phyloP scores from a whole-genome alignment of 768 basidiomycete genomes.

The Suillus clintonianus region DNA sequence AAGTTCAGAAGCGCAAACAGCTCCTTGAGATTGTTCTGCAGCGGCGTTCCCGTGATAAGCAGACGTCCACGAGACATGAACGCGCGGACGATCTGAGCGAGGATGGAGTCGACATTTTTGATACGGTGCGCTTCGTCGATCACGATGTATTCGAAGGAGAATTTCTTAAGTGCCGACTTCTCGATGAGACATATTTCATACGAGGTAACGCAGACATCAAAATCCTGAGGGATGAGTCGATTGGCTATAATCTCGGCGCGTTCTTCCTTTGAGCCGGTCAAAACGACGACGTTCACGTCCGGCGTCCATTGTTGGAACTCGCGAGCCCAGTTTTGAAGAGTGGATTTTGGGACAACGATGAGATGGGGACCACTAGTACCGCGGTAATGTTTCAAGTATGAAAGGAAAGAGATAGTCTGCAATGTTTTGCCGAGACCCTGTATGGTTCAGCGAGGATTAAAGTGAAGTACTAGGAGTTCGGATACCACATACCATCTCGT shows the following conservation, averaged over 20 bases:
- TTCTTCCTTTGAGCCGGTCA: constrained; percentile 90
- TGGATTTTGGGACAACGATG: constrained; percentile 98
- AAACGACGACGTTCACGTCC: constrained; percentile 76
- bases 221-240: constrained; percentile 81
- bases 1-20: constrained; percentile 92
- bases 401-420: constrained; percentile 96
- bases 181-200: constrained; percentile 98
- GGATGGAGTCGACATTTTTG: constrained; percentile 97
- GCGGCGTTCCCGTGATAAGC: constrained; percentile 94
- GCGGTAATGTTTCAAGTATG: constrained; percentile 87
- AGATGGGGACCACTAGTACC: constrained; percentile 83
- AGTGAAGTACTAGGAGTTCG: no score
- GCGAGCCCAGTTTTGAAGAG: constrained; percentile 94
- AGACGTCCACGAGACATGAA: constrained; percentile 88
- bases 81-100: constrained; percentile 90
- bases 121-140: constrained; percentile 99
- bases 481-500: constrained; percentile 75
- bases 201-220: constrained; percentile 93
- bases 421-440: constrained; percentile 98
- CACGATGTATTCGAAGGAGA: constrained; percentile 95
- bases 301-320: constrained; percentile 93
- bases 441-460: constrained; percentile 5
- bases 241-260: constrained; percentile 78
- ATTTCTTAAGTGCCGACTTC: constrained; percentile 88
- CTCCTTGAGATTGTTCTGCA: constrained; percentile 97